Evolutionary conservation across 495 filamentous ascomycete species (phyloP), one percentile per base, ranked within the genome.

Genomic region (Lophium mytilinum): DNA sequence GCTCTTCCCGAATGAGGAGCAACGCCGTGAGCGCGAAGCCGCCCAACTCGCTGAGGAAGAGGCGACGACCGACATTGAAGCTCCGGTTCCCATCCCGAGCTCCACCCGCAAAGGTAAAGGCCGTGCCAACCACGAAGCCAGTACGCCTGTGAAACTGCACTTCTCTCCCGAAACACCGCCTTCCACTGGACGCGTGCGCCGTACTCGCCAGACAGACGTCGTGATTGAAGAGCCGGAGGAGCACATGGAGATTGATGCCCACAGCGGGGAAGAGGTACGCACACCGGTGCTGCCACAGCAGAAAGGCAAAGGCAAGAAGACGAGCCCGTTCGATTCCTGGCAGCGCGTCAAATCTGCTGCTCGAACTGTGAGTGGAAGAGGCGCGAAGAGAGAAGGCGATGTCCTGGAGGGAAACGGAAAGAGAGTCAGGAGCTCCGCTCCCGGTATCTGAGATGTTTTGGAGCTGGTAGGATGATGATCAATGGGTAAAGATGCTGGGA

Each of bases 1-100:
- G 12, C 82, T 98, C 9, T 98, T 96, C 74, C 84, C 88, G 12
- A 70, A 74, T 18, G 69, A 75, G 10, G 66, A 73, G 37, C 66
- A 76, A 56, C 67, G 49, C 14, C 62, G 52, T 0, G 61, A 66
- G 14, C 70, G 69, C 41, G 57, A 69, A 39, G 67, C 66, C 37
- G 68, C 68, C 17, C 64, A 69, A 9, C 69, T 69, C 14, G 71
- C 68, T 42, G 72, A 69, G 34, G 75, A 80, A 56, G 79, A 79
- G 50, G 72, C 70, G 18, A 49, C 74, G 43, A 74, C 78, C 37
- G 71, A 76, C 48, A 71, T 76, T 55, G 74, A 80, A 35, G 75
- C 66, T 60, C 41, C 58, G 9, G 36, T 56, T 34, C 54, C 58
- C 30, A 59, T 41, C 33, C 52, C 56, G 11, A 15, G 17, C 48